A percentile compares a stretch with the other conserved stretches of the same genome.
Evolutionary conservation across 345 rosid species (phyloP).

Genomic region (Populus ilicifolia): DNA sequence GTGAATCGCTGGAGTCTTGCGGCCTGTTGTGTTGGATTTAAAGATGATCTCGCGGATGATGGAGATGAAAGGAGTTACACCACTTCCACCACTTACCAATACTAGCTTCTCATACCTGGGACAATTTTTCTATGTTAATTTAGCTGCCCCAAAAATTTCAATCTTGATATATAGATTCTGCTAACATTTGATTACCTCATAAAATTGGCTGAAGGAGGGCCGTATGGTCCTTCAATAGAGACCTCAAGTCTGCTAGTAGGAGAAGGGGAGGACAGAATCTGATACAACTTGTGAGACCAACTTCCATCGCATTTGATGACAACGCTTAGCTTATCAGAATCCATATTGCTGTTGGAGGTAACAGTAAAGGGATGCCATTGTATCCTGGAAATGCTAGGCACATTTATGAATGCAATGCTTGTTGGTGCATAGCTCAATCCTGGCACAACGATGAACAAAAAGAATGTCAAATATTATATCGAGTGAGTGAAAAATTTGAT

Average conservation of each 20-base stretch:
- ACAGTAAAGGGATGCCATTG: slow-evolving; percentile 33
- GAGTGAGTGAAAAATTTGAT: background rate
- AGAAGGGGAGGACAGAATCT: slow-evolving; percentile 13
- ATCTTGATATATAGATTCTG: background rate
- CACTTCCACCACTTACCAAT: slow-evolving; percentile 30
- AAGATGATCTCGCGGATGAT: slow-evolving; percentile 17
- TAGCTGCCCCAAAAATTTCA: background rate
- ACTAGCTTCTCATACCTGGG: slow-evolving; percentile 23
- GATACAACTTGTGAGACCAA: slow-evolving; percentile 16
- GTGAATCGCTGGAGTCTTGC: slow-evolving; percentile 11
- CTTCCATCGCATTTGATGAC: slow-evolving; percentile 24
- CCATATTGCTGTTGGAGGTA: slow-evolving; percentile 25
- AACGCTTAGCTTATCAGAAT: slow-evolving; percentile 17
- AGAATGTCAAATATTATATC: background rate
- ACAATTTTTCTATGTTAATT: background rate
- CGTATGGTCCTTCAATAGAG: slow-evolving; percentile 29
- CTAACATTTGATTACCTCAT: slow-evolving; percentile 7
- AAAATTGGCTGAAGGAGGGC: slow-evolving; percentile 15
- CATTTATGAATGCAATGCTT: slow-evolving; percentile 20
- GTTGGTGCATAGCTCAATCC: slow-evolving; percentile 17
- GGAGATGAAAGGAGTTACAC: slow-evolving; percentile 31
- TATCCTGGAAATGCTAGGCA: slow-evolving; percentile 24
- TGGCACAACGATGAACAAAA: slow-evolving; percentile 2
- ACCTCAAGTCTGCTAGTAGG: slow-evolving; percentile 8
- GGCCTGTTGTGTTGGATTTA: background rate